phyloP scores from a whole-genome alignment of 2,329 filamentous ascomycete species.

The Metarhizium guizhouense region DNA sequence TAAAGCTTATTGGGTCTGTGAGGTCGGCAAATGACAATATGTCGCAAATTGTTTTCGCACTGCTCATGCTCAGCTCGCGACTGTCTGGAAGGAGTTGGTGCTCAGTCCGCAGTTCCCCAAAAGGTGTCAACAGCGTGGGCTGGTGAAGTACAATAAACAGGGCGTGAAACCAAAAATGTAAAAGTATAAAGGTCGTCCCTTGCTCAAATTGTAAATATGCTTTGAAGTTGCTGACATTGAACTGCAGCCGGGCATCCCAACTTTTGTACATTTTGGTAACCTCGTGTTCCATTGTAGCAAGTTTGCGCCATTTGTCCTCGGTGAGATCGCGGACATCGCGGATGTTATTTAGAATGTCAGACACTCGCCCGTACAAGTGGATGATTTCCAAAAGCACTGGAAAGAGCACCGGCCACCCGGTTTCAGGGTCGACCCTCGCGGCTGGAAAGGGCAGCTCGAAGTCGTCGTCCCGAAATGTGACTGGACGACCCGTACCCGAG shows the following conservation, averaged over 20 bases:
- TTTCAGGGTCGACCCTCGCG: constrained; percentile 39
- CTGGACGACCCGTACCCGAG: constrained; percentile 74
- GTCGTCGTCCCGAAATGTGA: constrained; percentile 75
- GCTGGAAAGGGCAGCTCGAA: constrained; percentile 68
- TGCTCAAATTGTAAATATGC: constrained; percentile 73
- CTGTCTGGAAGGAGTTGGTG: constrained; percentile 72
- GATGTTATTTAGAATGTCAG: constrained; percentile 77
- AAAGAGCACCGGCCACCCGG: constrained; percentile 68
- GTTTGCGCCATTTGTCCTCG: constrained; percentile 59
- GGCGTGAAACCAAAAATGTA: constrained; percentile 86
- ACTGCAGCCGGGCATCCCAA: constrained; percentile 66
- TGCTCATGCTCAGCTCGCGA: constrained; percentile 75
- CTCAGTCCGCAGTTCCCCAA: constrained; percentile 48
- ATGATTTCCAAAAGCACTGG: constrained; percentile 76
- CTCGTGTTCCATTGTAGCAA: constrained; percentile 72
- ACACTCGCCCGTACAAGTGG: constrained; percentile 75
- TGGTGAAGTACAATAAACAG: constrained; percentile 79
- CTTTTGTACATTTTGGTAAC: constrained; percentile 65
- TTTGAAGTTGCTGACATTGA: constrained; percentile 80
- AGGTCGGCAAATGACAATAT: constrained; percentile 80
- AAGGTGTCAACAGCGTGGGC: constrained; percentile 71
- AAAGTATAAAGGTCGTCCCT: constrained; percentile 75
- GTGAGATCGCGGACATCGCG: constrained; percentile 66
- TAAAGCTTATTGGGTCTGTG: constrained; percentile 76
- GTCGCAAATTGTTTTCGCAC: constrained; percentile 84